Base-by-base conservation (phyloP, 2,329 filamentous ascomycete species). In the Stemphylium beticola region DNA sequence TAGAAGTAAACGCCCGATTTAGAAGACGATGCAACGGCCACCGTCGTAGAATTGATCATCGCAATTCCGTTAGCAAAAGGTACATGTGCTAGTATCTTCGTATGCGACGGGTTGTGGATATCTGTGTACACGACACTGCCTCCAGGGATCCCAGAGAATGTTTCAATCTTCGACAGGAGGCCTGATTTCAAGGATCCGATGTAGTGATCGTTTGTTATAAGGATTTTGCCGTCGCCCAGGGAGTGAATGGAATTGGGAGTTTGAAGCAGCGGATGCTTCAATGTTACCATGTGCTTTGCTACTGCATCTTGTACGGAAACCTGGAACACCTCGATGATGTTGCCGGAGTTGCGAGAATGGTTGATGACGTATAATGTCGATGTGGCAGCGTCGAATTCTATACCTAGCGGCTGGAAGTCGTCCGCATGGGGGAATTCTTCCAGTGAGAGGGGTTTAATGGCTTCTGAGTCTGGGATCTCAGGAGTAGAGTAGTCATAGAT, bases 181-280 rank as follows among this genome's bases (percentile, higher is more conserved):
- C 58, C 62, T 0, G 67, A 64, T 1, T 61, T 38, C 7, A 66
- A 57, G 0, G 71, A 59, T 11, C 61, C 64, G 45, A 78, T 68
- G 57, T 66, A 71, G 59, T 80, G 78, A 60, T 80, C 77, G 50
- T 79, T 80, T 14, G 76, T 78, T 12, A 79, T 61, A 45, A 74
- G 69, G 1, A 79, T 47, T 29, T 72, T 70, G 4, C 64, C 62
- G 4, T 58, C 41, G 7, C 67, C 69, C 11, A 79, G 52, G 1
- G 68, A 62, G 11, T 71, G 60, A n/a, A 80, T 67, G 3, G 72
- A 68, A 57, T 80, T 81, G 2, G 78, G 78, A 0, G 73, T 60
- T 29, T 73, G 64, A 10, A 77, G 45, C 2, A 72, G 52, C 0
- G 65, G 60, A 40, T 79, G 71, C 6, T 57, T 58, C 36, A 78